A percentile compares a stretch with the other conserved stretches of the same genome.
Conservation (phyloP, 2,329 filamentous ascomycete species). For the Sarocladium brachiariae region DNA sequence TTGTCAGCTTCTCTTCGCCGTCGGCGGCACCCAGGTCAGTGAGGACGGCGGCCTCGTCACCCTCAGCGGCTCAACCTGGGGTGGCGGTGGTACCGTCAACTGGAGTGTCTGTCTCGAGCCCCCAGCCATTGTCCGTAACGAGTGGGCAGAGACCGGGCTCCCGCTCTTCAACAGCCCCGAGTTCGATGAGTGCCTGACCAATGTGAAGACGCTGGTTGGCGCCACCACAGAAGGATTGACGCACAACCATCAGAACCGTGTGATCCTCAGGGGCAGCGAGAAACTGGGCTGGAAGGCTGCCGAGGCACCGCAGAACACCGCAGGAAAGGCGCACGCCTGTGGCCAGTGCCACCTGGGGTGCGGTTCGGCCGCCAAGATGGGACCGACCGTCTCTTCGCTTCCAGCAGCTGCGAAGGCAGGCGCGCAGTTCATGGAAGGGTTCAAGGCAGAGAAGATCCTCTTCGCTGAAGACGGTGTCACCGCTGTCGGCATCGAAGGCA, state of each 20-base stretch:
- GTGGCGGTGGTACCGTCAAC: conserved; percentile 83
- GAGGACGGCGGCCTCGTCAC: conserved; percentile 54
- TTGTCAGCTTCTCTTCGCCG: conserved; percentile 60
- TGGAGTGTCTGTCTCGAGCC: conserved; percentile 65
- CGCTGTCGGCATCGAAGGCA: conserved; percentile 65
- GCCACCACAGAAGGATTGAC: conserved; percentile 57
- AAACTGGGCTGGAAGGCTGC: conserved; percentile 67
- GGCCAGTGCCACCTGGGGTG: conserved; percentile 57
- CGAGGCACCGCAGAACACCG: conserved; percentile 73
- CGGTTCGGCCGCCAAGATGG: conserved; percentile 66
- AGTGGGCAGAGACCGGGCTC: conserved; percentile 69
- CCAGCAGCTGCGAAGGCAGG: conserved; percentile 73
- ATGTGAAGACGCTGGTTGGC: conserved; percentile 73
- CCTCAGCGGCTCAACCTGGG: conserved; percentile 67
- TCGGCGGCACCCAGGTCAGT: conserved; percentile 49
- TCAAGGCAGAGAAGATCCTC: conserved; percentile 61
- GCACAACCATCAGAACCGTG: conserved; percentile 66
- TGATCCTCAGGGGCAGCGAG: conserved; percentile 66
- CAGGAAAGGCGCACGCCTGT: conserved; percentile 66
- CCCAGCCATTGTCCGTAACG: conserved; percentile 67
- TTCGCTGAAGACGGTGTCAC: conserved; percentile 51
- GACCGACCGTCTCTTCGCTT: conserved; percentile 69
- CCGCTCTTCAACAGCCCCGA: conserved; percentile 66
- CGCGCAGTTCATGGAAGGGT: conserved; percentile 78
- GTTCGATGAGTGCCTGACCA: conserved; percentile 73